Conservation (phyloP, 192 early-diverging fungal genomes). For the Geranomyces michiganensis region DNA sequence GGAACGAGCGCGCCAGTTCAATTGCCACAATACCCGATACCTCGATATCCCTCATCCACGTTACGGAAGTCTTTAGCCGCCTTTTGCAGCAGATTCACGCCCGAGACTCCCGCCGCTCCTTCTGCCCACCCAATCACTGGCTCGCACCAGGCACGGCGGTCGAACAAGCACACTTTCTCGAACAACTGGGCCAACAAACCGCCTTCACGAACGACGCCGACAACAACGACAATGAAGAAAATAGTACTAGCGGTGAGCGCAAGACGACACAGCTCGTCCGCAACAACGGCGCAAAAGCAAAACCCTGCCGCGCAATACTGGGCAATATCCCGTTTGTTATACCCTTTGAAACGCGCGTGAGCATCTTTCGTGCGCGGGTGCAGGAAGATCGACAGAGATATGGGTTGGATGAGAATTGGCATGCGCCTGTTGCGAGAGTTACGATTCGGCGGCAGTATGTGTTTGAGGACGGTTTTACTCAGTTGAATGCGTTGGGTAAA, state of each 20-base stretch:
- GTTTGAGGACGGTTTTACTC: constrained; percentile 87
- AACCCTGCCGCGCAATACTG: constrained; percentile 67
- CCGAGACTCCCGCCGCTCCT: constrained; percentile 73
- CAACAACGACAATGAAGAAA: not conserved
- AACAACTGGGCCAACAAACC: not conserved
- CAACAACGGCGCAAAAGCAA: not conserved
- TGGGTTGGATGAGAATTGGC: constrained; percentile 27
- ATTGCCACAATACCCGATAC: not conserved
- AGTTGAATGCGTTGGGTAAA: constrained; percentile 65
- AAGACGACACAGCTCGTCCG: not conserved
- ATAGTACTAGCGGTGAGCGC: not conserved
- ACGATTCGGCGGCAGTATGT: constrained; percentile 72
- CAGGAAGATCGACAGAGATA: constrained; percentile 62
- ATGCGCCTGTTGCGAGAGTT: constrained; percentile 39
- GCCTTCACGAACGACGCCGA: not conserved
- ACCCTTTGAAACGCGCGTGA: constrained; percentile 85
- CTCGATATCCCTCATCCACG: constrained; percentile 30
- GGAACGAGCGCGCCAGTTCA: constrained; percentile 49
- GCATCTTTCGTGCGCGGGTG: constrained; percentile 80
- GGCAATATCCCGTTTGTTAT: constrained; percentile 89
- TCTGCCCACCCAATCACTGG: constrained; percentile 72
- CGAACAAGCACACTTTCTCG: constrained; percentile 60
- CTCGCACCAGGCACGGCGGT: constrained; percentile 54
- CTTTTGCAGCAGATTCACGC: constrained; percentile 76
- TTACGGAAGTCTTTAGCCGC: constrained; percentile 65